Conservation (phyloP, 805 yeast species). For the Priceomyces haplophilus region DNA sequence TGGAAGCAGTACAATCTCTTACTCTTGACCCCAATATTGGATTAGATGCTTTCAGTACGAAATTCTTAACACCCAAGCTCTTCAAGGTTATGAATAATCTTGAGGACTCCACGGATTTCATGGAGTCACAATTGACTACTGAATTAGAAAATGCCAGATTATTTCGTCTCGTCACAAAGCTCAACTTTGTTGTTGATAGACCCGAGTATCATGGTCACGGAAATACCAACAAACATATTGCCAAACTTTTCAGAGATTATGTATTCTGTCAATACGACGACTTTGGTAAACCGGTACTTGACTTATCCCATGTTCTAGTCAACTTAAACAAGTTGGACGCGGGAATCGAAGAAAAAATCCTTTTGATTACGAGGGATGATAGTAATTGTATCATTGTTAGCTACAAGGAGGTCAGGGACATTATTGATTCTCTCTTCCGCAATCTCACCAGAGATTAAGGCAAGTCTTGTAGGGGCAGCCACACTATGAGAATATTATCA, state of each 20-base stretch:
- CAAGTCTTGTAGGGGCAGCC: no score
- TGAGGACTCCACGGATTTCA: constrained; percentile 51
- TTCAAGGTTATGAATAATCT: constrained; percentile 48
- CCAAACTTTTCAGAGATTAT: constrained; percentile 72
- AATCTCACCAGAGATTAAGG: constrained; percentile 29
- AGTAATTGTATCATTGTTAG: constrained; percentile 80
- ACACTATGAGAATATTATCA: no score
- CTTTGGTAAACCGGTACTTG: constrained; percentile 71
- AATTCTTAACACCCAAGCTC: constrained; percentile 32
- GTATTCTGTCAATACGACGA: constrained; percentile 84
- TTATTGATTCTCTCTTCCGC: constrained; percentile 68
- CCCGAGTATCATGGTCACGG: constrained; percentile 71
- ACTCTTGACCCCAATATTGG: constrained; percentile 20
- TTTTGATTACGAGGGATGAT: constrained; percentile 82
- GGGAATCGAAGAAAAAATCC: constrained; percentile 78
- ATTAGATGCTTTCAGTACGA: constrained; percentile 21
- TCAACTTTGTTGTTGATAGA: constrained; percentile 73
- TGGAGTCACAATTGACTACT: constrained; percentile 57
- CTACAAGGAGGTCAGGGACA: constrained; percentile 74
- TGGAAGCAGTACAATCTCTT: constrained; percentile 40
- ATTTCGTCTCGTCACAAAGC: constrained; percentile 76
- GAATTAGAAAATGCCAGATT: constrained; percentile 89
- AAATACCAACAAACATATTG: constrained; percentile 63
- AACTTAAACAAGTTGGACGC: constrained; percentile 88
- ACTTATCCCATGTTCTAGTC: constrained; percentile 75